A percentile compares a stretch with the other conserved stretches of the same genome.
Evolutionary conservation across 768 basidiomycete species (phyloP).

Genomic region (Lentinula boryana): DNA sequence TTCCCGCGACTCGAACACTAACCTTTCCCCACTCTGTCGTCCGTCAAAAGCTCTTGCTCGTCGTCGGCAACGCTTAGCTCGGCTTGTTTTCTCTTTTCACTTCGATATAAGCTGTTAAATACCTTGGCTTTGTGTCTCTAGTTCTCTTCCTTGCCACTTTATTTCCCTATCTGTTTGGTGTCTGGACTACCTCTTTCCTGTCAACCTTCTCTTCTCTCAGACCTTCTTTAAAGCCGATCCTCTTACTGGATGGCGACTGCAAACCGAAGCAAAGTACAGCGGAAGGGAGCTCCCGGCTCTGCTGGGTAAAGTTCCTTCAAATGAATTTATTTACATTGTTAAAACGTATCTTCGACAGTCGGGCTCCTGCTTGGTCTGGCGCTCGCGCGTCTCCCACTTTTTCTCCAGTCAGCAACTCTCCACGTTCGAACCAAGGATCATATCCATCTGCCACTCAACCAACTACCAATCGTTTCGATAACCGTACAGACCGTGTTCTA

Average conservation of each 20-base stretch:
- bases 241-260: constrained; percentile 50
- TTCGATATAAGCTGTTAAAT: constrained; percentile 26
- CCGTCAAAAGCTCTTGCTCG: constrained; percentile 6
- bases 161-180: constrained; percentile 62
- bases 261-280: constrained; percentile 55
- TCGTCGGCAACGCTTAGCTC: constrained; percentile 7
- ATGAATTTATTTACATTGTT: not conserved
- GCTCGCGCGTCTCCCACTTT: constrained; percentile 68
- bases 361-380: constrained; percentile 55
- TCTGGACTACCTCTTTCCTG: constrained; percentile 22
- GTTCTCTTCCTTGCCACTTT: constrained; percentile 54
- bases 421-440: constrained; percentile 29
- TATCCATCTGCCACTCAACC: constrained; percentile 43
- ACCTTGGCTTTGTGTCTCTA: constrained; percentile 2
- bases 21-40: constrained; percentile 12
- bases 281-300: constrained; percentile 58
- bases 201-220: constrained; percentile 27
- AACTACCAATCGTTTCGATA: constrained; percentile 45
- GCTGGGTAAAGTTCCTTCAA: constrained; percentile 38
- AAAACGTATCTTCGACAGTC: constrained; percentile 1
- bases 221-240: constrained; percentile 52
- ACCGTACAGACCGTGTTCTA: constrained; percentile 52
- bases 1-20: not conserved
- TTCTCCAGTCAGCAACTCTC: constrained; percentile 41
- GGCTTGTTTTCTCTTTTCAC: constrained; percentile 1